These are phyloP conservation scores for Shiraia sp. DNA, from an alignment of 2,329 filamentous ascomycete genomes.

Conservation along the genomic window DNA sequence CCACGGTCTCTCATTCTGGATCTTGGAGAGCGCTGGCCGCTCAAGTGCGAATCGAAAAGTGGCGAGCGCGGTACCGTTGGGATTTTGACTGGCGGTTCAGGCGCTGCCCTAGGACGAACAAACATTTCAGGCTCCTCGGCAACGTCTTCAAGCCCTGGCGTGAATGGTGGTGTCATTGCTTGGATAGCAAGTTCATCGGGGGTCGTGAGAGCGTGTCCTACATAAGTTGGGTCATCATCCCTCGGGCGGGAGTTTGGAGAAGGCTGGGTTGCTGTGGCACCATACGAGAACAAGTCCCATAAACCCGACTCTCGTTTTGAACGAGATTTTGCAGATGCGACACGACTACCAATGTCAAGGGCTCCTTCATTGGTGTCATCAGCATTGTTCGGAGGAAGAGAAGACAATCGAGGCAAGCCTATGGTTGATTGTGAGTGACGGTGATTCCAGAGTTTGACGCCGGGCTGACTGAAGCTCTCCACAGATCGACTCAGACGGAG, in stretches of 20 bases:
- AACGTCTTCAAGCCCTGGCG: conserved; percentile 42
- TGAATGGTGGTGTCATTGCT: conserved; percentile 47
- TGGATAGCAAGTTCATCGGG: conserved; percentile 47
- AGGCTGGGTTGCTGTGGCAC: conserved; percentile 12
- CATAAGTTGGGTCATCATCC: conserved; percentile 34
- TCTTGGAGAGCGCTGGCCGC: conserved; percentile 25
- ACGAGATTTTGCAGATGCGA: conserved; percentile 7
- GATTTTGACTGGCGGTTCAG: conserved; percentile 30
- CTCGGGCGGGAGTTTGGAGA: conserved; percentile 23
- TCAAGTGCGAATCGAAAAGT: conserved; percentile 33
- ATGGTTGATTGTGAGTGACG: conserved; percentile 45
- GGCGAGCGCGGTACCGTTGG: conserved; percentile 33
- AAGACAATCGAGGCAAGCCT: conserved; percentile 47
- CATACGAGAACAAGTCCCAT: conserved; percentile 34
- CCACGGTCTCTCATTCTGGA: conserved; percentile 20
- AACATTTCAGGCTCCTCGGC: conserved; percentile 44
- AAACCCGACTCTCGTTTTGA: conserved; percentile 39
- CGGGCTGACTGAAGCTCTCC: conserved; percentile 61
- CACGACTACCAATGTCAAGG: not conserved
- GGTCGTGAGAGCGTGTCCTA: conserved; percentile 49
- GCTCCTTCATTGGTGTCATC: conserved; percentile 24
- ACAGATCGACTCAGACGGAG: conserved; percentile 43
- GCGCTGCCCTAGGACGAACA: conserved; percentile 38
- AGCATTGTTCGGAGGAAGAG: conserved; percentile 26
- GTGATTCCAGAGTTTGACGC: conserved; percentile 46